Conservation (phyloP, 305 asterid genomes). For the Rubia balearica region DNA sequence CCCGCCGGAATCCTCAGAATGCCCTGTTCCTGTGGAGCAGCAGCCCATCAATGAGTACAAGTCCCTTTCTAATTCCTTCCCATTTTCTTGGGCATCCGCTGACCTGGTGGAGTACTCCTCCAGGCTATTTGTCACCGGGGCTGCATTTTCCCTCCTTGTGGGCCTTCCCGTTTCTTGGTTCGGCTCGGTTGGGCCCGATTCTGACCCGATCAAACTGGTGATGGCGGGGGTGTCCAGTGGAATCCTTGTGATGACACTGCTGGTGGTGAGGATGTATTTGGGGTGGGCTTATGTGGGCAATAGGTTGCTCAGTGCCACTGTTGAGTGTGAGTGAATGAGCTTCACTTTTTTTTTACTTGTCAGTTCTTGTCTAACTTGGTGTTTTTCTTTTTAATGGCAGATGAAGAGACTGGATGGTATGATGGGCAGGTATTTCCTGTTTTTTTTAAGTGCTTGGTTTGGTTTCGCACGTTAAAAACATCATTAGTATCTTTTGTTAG, state of each 20-base stretch:
- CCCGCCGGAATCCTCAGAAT: constrained; percentile 43
- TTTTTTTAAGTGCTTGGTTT: neutral
- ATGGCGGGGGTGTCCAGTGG: constrained; percentile 60
- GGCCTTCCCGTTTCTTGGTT: constrained; percentile 83
- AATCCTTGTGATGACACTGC: constrained; percentile 52
- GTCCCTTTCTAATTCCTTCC: constrained; percentile 60
- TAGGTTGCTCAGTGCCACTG: constrained; percentile 77
- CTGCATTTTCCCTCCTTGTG: constrained; percentile 53
- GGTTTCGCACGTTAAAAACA: no score
- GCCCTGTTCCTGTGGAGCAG: constrained; percentile 83
- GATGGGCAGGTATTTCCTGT: constrained; percentile 69
- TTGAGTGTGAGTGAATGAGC: constrained; percentile 51
- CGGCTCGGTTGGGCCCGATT: constrained; percentile 56
- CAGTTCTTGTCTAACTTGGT: neutral
- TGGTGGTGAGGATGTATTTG: constrained; percentile 80
- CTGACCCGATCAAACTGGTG: constrained; percentile 46
- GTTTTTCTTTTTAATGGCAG: constrained; percentile 24
- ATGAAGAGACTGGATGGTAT: constrained; percentile 98
- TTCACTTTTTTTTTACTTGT: neutral
- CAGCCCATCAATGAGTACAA: constrained; percentile 88
- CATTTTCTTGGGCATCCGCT: constrained; percentile 80
- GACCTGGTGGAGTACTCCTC: constrained; percentile 54
- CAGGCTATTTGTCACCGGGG: constrained; percentile 52
- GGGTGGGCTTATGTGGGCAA: constrained; percentile 98
- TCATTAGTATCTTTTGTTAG: neutral